A percentile compares a stretch with the other conserved stretches of the same genome.
Conservation (phyloP, 306 rosid genomes). For the Pyrus betulifolia region DNA sequence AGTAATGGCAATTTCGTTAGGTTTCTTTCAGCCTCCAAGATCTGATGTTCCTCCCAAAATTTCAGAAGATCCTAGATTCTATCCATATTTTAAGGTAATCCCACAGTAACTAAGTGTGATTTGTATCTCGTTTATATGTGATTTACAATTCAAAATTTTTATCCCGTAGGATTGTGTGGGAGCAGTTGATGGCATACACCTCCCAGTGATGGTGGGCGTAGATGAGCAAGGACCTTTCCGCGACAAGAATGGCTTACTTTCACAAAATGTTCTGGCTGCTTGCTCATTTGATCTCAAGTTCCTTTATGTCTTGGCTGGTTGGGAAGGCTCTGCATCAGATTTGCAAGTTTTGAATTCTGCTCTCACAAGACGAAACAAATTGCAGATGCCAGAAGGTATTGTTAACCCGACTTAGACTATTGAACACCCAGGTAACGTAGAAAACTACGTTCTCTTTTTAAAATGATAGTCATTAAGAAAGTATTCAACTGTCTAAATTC, state of each 20-base stretch:
- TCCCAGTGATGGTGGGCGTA: conserved; percentile 85
- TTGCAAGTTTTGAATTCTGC: conserved; percentile 82
- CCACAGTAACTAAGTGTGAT: conserved; percentile 11
- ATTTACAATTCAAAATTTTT: not conserved
- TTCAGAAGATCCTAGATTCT: conserved; percentile 60
- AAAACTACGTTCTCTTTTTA: not conserved
- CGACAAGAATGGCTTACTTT: conserved; percentile 71
- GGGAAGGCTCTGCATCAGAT: conserved; percentile 94
- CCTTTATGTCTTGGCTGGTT: conserved; percentile 86
- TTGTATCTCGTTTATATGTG: conserved; percentile 11
- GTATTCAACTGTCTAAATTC: not conserved
- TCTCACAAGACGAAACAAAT: conserved; percentile 55
- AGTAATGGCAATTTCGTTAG: conserved; percentile 66
- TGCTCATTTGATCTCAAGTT: conserved; percentile 89
- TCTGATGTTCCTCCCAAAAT: conserved; percentile 49
- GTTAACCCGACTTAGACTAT: not conserved
- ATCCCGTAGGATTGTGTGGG: conserved; percentile 72
- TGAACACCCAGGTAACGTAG: not conserved
- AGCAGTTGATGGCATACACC: conserved; percentile 67
- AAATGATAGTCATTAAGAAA: not conserved
- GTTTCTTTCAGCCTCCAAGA: conserved; percentile 63
- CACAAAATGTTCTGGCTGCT: conserved; percentile 76
- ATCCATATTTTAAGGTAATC: conserved; percentile 76
- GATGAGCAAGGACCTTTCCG: conserved; percentile 98
- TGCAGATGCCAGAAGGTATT: conserved; percentile 76